Base-by-base conservation (phyloP, 1,284 basidiomycete genomes). In the Leccinum griseonigrum region DNA sequence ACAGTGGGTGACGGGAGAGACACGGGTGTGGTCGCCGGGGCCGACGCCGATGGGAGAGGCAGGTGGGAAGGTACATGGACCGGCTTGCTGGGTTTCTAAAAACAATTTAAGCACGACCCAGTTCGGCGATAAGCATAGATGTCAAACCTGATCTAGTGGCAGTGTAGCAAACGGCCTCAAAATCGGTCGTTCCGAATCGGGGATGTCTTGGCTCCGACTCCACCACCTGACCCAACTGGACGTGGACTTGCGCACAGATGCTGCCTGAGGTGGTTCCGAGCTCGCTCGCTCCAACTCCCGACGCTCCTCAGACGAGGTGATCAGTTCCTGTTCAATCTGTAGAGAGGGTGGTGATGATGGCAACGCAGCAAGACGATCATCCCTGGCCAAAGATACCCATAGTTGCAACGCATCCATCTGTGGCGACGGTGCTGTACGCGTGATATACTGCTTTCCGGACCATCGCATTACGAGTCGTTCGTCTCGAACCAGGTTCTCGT, bases 161-260 rank as follows among this genome's bases (percentile, higher is more conserved):
- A 69, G 4, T 16, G 65, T 64, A 28, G 58, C 51, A 48, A 62
- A 53, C 14, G 58, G 67, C 54, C 72, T 65, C 31, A 71, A 55
- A 32, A 62, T 10, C 7, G 72, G 68, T 14, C 65, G 63, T 48
- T 73, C 72, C 18, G 64, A 61, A 16, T 63, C 57, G 5, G 68
- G 54, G 57, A 69, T 70, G 28, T 75, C 79, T 56, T 75, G 77
- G 71, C 83, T 85, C 32, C 87, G 78, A 66, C 81, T 85, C 90
- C 88, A 92, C 90, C 90, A 92, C 56, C 86, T 81, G 48, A 82
- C 84, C 90, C 90, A 92, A 56, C 86, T 86, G 3, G 82, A 82
- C 0, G 83, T 82, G n/a, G 85, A 81, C 63, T 84, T 78, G 56
- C 70, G 67, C 9, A 67, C 56, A 56, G 64, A 61, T 52, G 70